Percentiles rank a stretch among this genome's conserved stretches.
These are phyloP conservation scores for Arthrinium phaeospermum DNA, from an alignment of 2,329 filamentous ascomycete species.

Conservation along the genomic window DNA sequence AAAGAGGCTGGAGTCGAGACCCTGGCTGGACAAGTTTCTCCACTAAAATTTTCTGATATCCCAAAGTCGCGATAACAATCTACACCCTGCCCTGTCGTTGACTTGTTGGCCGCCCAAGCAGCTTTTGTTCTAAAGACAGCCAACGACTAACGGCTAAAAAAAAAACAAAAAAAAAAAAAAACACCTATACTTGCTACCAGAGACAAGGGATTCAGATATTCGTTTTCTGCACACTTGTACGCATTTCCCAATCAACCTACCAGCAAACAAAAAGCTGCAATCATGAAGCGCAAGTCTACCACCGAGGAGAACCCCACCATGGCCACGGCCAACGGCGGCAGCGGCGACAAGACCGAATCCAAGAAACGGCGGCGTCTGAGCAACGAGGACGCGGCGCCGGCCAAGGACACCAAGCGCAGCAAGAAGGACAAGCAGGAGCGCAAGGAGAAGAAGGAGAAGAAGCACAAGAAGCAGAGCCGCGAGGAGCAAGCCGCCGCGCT, in stretches of 20 bases:
- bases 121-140: background rate
- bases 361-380: conserved; percentile 35
- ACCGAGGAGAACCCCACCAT: conserved; percentile 30
- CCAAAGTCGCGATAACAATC: conserved; percentile 6
- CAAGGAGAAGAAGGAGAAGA: conserved; percentile 32
- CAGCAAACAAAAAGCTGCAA: conserved; percentile 9
- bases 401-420: conserved; percentile 29
- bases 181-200: background rate
- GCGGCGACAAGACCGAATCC: conserved; percentile 29
- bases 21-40: background rate
- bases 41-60: conserved; percentile 21
- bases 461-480: conserved; percentile 28
- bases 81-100: background rate
- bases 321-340: conserved; percentile 18
- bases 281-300: conserved; percentile 37
- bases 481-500: conserved; percentile 23
- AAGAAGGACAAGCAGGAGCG: conserved; percentile 37
- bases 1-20: background rate
- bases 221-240: background rate
- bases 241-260: background rate
- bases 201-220: background rate
- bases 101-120: background rate
- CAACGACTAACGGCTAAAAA: background rate
- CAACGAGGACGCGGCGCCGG: conserved; percentile 23
- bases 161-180: background rate